These are phyloP conservation scores for Lachnellula occidentalis DNA, from an alignment of 2,329 filamentous ascomycete genomes.

Conservation along the genomic window DNA sequence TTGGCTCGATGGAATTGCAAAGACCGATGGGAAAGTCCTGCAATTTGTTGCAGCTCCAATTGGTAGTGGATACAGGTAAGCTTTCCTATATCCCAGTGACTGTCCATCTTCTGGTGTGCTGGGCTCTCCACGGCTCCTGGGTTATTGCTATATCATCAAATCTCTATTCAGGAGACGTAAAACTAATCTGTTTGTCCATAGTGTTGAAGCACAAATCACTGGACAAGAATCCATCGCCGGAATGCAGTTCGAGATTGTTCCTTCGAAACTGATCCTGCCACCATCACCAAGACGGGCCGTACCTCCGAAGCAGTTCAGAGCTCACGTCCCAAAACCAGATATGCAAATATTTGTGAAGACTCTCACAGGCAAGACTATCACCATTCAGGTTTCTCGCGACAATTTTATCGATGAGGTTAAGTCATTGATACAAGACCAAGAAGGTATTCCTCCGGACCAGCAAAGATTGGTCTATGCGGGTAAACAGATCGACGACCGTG, in stretches of 20 bases:
- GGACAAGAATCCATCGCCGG: constrained; percentile 34
- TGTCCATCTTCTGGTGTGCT: no score
- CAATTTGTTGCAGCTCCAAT: constrained; percentile 41
- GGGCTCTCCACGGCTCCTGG: no score
- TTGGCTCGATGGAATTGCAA: constrained; percentile 40
- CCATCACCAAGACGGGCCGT: not conserved
- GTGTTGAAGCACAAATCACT: constrained; percentile 38
- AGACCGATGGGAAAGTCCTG: constrained; percentile 30
- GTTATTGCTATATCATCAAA: no score
- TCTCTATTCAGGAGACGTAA: no score
- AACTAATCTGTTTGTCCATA: constrained; percentile 1
- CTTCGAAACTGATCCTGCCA: constrained; percentile 6
- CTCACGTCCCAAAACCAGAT: constrained; percentile 1
- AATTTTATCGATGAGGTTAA: constrained; percentile 99
- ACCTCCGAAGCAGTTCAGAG: no score
- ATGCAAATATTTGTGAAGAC: constrained; percentile 79
- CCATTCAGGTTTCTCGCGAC: constrained; percentile 91
- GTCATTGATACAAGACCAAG: constrained; percentile 98
- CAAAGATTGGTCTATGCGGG: constrained; percentile 95
- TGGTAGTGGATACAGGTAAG: constrained; percentile 30
- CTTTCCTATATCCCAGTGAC: no score
- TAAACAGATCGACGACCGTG: constrained; percentile 92
- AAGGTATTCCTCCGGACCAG: constrained; percentile 92
- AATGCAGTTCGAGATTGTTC: constrained; percentile 38
- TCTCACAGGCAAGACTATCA: constrained; percentile 98